Evolutionary conservation across 495 filamentous ascomycete genomes (phyloP).

Genomic region (Penicillium antarcticum): DNA sequence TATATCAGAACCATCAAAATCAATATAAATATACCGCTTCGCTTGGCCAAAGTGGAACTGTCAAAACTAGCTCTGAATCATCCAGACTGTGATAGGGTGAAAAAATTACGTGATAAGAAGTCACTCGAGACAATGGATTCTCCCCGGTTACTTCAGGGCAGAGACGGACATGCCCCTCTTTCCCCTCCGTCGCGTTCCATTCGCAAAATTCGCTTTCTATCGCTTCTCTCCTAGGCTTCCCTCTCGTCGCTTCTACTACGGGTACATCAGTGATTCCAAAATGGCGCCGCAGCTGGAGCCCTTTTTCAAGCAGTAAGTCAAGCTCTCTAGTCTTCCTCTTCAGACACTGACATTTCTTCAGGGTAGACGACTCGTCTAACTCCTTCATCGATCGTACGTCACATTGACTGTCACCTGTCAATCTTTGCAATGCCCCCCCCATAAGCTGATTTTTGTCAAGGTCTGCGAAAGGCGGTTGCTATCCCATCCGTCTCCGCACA

Average conservation of each 20-base stretch:
- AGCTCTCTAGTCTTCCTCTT: neutral
- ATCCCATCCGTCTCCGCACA: conserved; percentile 95
- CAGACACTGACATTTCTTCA: conserved; percentile 19
- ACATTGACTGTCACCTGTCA: neutral
- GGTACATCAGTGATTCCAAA: conserved; percentile 48
- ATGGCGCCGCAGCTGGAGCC: conserved; percentile 83
- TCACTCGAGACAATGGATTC: neutral
- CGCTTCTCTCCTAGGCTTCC: conserved; percentile 16
- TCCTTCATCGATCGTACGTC: conserved; percentile 80
- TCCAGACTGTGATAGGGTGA: conserved; percentile 15
- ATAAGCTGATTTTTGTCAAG: conserved; percentile 27
- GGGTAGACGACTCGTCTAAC: conserved; percentile 75
- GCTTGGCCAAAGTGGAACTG: too few relatives aligned
- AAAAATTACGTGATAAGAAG: conserved; percentile 29
- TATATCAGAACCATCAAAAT: too few relatives aligned
- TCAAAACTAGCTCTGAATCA: neutral
- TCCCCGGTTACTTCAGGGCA: conserved; percentile 12
- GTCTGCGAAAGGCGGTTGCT: conserved; percentile 83
- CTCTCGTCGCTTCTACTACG: conserved; percentile 40
- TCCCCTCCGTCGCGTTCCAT: conserved; percentile 35
- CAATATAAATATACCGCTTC: too few relatives aligned
- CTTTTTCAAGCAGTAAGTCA: conserved; percentile 73
- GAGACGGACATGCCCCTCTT: conserved; percentile 37
- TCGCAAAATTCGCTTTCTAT: conserved; percentile 20
- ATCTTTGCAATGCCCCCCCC: neutral